These are phyloP conservation scores for Penicillium angulare DNA, from an alignment of 495 filamentous ascomycete species.

Conservation along the genomic window DNA sequence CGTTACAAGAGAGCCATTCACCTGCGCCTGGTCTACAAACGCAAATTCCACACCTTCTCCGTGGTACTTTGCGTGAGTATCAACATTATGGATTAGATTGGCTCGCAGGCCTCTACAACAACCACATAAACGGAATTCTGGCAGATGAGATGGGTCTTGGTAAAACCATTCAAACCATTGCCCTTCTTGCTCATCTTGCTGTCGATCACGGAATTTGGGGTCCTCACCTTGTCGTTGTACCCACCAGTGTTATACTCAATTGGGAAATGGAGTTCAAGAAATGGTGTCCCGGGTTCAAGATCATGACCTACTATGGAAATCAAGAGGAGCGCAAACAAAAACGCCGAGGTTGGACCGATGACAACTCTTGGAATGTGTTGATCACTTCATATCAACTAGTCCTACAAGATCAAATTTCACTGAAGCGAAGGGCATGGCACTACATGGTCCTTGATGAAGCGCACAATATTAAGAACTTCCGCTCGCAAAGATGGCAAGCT, in stretches of 20 bases:
- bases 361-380: conserved; percentile 91
- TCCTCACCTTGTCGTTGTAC: conserved; percentile 92
- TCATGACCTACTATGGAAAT: conserved; percentile 93
- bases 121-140: conserved; percentile 93
- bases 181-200: conserved; percentile 88
- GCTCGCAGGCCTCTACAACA: conserved; percentile 90
- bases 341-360: conserved; percentile 84
- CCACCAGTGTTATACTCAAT: conserved; percentile 97
- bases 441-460: conserved; percentile 99
- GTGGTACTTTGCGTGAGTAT: conserved; percentile 92
- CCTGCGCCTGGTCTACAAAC: conserved; percentile 56
- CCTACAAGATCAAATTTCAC: conserved; percentile 88
- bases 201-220: conserved; percentile 92
- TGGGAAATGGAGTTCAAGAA: conserved; percentile 99
- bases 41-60: conserved; percentile 80
- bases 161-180: conserved; percentile 98
- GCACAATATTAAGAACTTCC: conserved; percentile 99
- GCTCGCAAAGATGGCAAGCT: conserved; percentile 93
- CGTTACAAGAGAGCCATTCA: conserved; percentile 29
- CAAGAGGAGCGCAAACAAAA: conserved; percentile 89
- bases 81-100: conserved; percentile 96
- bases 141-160: conserved; percentile 99
- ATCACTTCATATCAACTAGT: conserved; percentile 97
- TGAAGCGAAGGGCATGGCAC: conserved; percentile 92
- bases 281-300: conserved; percentile 97